Conservation (phyloP, 1,139 yeast genomes). For the Hemisphaericaspora lyxosophila region DNA sequence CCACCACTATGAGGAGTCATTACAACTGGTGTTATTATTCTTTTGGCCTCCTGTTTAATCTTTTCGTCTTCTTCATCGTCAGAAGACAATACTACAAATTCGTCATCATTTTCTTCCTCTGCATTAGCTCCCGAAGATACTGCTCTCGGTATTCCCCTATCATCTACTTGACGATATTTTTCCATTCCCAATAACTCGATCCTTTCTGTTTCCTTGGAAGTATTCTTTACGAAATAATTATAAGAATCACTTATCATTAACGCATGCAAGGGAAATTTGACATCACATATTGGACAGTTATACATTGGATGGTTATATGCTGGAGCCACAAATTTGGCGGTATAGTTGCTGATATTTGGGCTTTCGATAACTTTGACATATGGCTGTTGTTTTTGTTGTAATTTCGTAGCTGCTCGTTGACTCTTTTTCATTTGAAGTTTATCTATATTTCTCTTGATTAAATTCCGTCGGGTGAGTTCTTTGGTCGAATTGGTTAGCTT, state of each 20-base stretch:
- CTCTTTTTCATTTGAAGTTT: conserved; percentile 17
- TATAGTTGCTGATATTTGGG: conserved; percentile 7
- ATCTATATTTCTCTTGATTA: conserved; percentile 25
- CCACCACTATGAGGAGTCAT: too few species aligned
- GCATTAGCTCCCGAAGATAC: conserved; percentile 1
- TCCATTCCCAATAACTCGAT: conserved; percentile 40
- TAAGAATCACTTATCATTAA: conserved; percentile 41
- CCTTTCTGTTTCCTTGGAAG: conserved; percentile 35
- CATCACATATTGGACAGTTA: conserved; percentile 46
- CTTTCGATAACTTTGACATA: conserved; percentile 10
- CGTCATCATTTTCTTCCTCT: conserved; percentile 12
- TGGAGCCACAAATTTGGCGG: conserved; percentile 11
- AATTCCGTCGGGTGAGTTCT: conserved; percentile 27
- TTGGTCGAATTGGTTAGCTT: conserved; percentile 33
- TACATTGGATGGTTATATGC: conserved; percentile 18
- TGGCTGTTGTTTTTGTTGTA: conserved; percentile 6
- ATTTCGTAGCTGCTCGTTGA: conserved; percentile 1
- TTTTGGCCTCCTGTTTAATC: conserved; percentile 4
- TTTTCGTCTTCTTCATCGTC: conserved; percentile 27
- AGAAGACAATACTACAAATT: conserved; percentile 30
- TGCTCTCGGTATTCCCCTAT: conserved; percentile 9
- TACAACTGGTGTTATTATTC: too few species aligned
- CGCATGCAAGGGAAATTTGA: conserved; percentile 33
- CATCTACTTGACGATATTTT: conserved; percentile 37
- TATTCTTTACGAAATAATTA: conserved; percentile 43